A percentile compares a stretch with the other conserved stretches of the same genome.
These are phyloP conservation scores for Boletus sp. DNA, from an alignment of 768 basidiomycete genomes.

Conservation along the genomic window DNA sequence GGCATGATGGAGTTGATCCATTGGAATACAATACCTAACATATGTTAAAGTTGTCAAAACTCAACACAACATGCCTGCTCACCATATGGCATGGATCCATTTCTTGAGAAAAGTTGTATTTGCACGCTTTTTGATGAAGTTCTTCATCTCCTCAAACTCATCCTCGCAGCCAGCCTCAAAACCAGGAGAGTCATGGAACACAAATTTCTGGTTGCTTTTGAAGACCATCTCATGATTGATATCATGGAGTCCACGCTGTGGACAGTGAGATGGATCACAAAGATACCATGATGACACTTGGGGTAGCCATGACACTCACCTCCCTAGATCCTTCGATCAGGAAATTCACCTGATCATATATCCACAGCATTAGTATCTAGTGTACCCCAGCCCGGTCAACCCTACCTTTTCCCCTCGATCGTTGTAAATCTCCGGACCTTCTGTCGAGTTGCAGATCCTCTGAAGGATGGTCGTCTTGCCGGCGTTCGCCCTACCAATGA, in stretches of 20 bases:
- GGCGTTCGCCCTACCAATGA: not conserved
- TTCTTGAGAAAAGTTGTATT: not conserved
- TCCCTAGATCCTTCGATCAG: not conserved
- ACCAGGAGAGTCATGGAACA: not conserved
- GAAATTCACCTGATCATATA: not conserved
- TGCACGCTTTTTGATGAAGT: not conserved
- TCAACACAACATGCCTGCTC: not conserved
- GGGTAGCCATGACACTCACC: not conserved
- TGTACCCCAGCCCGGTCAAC: not conserved
- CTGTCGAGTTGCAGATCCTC: not conserved
- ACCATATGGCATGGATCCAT: not conserved
- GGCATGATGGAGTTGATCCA: not conserved
- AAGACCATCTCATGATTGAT: not conserved
- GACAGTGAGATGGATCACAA: too few relatives aligned
- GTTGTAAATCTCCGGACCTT: not conserved
- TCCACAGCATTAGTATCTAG: too few relatives aligned
- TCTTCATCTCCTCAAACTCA: not conserved
- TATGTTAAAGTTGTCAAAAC: not conserved
- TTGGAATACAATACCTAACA: not conserved
- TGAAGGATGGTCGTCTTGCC: not conserved
- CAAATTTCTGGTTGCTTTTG: not conserved
- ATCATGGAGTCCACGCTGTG: not conserved
- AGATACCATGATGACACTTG: too few relatives aligned
- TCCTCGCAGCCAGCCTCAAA: not conserved
- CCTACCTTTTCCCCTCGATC: not conserved